Evolutionary conservation across 2,329 filamentous ascomycete genomes (phyloP).

Genomic region (Talaromyces sp.): DNA sequence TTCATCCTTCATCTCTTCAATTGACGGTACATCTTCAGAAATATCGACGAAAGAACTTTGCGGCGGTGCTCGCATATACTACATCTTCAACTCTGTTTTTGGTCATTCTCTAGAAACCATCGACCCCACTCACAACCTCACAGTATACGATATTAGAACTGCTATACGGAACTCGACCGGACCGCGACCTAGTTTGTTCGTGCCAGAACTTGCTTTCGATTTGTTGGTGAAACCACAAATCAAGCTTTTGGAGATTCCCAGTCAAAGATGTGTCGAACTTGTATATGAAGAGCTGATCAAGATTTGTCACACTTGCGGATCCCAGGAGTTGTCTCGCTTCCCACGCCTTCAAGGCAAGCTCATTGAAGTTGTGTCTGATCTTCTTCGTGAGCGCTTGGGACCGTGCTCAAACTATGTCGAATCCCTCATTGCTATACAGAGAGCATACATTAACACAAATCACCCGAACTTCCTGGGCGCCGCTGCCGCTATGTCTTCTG

Average conservation of each 20-base stretch:
- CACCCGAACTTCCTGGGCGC: constrained; percentile 98
- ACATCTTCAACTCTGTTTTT: constrained; percentile 99
- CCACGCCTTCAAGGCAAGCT: constrained; percentile 92
- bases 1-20: constrained; percentile 95
- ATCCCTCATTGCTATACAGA: constrained; percentile 93
- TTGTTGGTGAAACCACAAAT: constrained; percentile 97
- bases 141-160: constrained; percentile 89
- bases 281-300: constrained; percentile 99
- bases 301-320: constrained; percentile 97
- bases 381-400: constrained; percentile 85
- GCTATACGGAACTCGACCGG: constrained; percentile 98
- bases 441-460: constrained; percentile 99
- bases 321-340: constrained; percentile 86
- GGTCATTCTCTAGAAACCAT: constrained; percentile 94
- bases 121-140: constrained; percentile 92
- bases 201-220: constrained; percentile 96
- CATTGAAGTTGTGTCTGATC: constrained; percentile 95
- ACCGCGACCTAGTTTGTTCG: constrained; percentile 90
- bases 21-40: constrained; percentile 96
- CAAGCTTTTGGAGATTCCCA: constrained; percentile 90
- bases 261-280: constrained; percentile 93
- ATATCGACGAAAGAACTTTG: constrained; percentile 98
- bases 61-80: constrained; percentile 92
- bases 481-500: constrained; percentile 94
- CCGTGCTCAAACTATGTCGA: constrained; percentile 89